Evolutionary conservation across 2,329 filamentous ascomycete genomes (phyloP), one percentile per base, ranked within the genome.

Genomic region (Nigrospora sphaerica): DNA sequence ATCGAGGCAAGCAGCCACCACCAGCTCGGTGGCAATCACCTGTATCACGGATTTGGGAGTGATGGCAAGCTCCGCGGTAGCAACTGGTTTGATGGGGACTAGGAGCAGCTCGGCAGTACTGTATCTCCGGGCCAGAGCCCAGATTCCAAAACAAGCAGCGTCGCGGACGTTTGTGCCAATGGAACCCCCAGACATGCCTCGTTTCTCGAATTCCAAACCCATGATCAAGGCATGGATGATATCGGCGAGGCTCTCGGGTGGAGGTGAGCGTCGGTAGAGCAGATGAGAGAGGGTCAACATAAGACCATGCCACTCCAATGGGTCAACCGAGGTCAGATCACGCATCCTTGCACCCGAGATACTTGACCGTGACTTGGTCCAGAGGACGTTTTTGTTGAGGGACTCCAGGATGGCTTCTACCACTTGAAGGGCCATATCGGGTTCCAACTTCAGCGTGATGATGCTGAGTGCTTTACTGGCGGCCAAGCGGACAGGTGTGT

Each of bases 121-220:
- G 57, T 97, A 98, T 46, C 92, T 84, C 46, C 93, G 79, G 18
- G 92, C 88, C 9, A 97, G 65, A 1, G 91, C 86, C 93, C 93
- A 98, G 19, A 97, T 85, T 7, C 93, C 93, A 62, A 97, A 98
- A 62, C 91, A 96, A 3, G 93, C 89, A 12, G 93, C 92, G 68
- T 98, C 93, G 40, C 93, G 81, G 14, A 98, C 91, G 55, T 95
- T 95, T 2, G 88, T 85, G 2, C 93, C 93, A 12, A 92, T 74
- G 3, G 88, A 91, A 12, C 78, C 82, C n/a, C 93, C 92, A 3
- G 88, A 89, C 0, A 88, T 80, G 39, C 85, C 87, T 48, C 91
- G 79, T 58, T 95, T 89, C 64, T 98, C 91, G 60, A 97, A 98
- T 1, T 83, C 82, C 23, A 97, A 72, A 0, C 89, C 91, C 11